Percentiles rank a stretch among this genome's conserved stretches.
These are phyloP conservation scores for Venturiaceae sp. DNA, from an alignment of 2,329 filamentous ascomycete species.

Conservation along the genomic window DNA sequence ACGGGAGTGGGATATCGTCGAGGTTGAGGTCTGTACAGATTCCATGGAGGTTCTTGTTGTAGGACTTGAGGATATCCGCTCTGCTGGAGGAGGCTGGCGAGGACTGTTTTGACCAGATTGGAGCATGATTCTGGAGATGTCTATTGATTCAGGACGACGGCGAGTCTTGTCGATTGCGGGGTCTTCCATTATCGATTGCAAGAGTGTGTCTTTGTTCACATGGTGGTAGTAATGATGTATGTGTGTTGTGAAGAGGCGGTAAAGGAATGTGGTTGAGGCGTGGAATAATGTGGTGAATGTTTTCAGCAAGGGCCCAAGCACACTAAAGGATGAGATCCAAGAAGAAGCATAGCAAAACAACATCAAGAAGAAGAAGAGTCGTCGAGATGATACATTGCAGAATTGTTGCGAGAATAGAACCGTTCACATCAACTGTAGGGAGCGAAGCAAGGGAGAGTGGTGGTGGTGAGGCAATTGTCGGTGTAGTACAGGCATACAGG, in stretches of 20 bases:
- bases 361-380: neutral
- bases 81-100: constrained; percentile 8
- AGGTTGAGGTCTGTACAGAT: constrained; percentile 5
- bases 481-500: no score
- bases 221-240: neutral
- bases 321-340: neutral
- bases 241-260: neutral
- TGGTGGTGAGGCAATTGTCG: neutral
- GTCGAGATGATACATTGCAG: neutral
- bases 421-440: neutral
- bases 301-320: neutral
- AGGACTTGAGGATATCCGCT: constrained; percentile 4
- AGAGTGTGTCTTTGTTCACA: neutral
- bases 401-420: neutral
- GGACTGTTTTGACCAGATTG: constrained; percentile 6
- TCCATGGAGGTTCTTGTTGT: neutral
- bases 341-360: neutral
- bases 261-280: neutral
- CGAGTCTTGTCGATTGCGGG: neutral
- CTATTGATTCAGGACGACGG: neutral
- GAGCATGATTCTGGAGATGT: constrained; percentile 1
- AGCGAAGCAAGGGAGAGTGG: neutral
- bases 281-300: neutral
- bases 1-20: constrained; percentile 23
- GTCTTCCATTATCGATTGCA: neutral